Base-by-base conservation (phyloP, 352 stramenopile genomes). In the Thraustotheca clavata region DNA sequence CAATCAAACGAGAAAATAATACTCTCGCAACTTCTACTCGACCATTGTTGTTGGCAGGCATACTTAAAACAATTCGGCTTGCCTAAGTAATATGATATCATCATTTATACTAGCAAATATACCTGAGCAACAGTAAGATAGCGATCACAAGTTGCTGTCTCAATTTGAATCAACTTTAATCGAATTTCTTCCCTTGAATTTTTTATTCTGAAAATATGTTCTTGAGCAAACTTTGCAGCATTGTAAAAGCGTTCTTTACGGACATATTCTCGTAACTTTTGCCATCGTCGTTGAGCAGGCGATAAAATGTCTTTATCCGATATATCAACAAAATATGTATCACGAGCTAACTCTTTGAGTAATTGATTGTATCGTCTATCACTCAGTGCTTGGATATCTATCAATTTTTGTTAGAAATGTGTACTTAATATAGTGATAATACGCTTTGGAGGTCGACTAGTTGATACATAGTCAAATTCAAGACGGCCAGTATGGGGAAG, bases 401-500 rank as follows among this genome's bases (percentile, higher is more conserved):
- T 34, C 6, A 3, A 6, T 40, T 27, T 33, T 2, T 18, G 2
- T 11, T 52, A 24, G 3, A 48, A n/a, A 61, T 34, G 18, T 9
- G 12, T 20, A 12, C 12, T 14, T 46, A 36, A 16, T 20, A 29
- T 49, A 22, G 35, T 12, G 6, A 40, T 63, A 4, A 73, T 88
- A 47, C 79, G 80, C 27, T 73, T 70, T 31, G 86, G 86, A 0
- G 84, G 82, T 2, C 84, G 69, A 24, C 77, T 74, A 0, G 89
- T 96, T 47, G 83, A 95, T 57, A 96, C 89, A 60, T 95, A 96
- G 68, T 96, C 87, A 40, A 96, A 94, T n/a, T 75, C 80, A 1
- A 96, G 76, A 62, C 87, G 90, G 14, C 88, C 87, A 1, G 74
- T 70, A 0, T 52, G 50, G 18, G 88, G 87, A 6, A 91, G 70